A percentile compares a stretch with the other conserved stretches of the same genome.
Conservation (phyloP, 345 rosid species). For the Syzygium aromaticum region DNA sequence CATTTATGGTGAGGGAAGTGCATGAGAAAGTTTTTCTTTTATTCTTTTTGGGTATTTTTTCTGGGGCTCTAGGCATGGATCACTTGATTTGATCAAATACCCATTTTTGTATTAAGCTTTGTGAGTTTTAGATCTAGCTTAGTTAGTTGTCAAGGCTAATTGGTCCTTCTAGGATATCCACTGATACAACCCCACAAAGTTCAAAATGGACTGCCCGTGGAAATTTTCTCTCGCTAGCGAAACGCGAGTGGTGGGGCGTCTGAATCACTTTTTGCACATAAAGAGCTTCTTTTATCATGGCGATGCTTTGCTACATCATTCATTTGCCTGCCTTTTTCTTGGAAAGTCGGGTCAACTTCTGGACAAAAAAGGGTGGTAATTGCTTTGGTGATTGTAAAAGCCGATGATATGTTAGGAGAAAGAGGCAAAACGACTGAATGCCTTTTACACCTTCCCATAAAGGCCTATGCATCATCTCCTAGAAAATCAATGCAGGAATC, state of each 20-base stretch:
- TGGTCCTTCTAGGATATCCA: background rate
- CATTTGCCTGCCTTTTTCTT: background rate
- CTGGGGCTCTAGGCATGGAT: background rate
- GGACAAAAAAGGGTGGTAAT: background rate
- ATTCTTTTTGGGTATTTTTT: background rate
- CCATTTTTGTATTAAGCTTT: background rate
- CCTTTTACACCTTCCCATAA: slow-evolving; percentile 16
- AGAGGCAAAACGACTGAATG: background rate
- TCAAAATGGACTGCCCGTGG: background rate
- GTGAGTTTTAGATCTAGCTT: background rate
- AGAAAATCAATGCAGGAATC: background rate
- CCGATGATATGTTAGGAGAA: background rate
- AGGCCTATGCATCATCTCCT: background rate
- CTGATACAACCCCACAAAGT: background rate
- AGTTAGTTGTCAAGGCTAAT: background rate
- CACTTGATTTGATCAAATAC: background rate
- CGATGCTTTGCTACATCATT: background rate
- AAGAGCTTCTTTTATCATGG: background rate
- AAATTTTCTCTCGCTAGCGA: background rate
- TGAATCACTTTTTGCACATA: background rate
- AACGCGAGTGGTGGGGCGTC: background rate
- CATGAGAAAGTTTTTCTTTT: background rate
- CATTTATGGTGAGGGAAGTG: background rate
- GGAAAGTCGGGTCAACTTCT: background rate
- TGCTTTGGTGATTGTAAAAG: background rate